Conservation (phyloP, 2,329 filamentous ascomycete species). For the Colletotrichum sojae region DNA sequence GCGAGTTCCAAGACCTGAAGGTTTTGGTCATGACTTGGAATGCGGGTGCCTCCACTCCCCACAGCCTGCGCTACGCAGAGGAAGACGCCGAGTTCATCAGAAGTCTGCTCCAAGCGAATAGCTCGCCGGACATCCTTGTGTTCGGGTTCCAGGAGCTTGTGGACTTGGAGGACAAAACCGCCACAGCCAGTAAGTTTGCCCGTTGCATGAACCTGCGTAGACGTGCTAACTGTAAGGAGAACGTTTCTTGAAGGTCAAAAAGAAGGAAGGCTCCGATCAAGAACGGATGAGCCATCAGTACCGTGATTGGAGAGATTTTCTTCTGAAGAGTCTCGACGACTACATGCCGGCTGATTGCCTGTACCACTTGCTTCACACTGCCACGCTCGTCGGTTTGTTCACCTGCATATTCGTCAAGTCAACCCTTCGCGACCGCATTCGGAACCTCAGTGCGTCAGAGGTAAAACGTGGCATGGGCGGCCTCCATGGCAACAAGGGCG, state of each 20-base stretch:
- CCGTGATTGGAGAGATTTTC: constrained; percentile 93
- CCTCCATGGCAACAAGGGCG: constrained; percentile 96
- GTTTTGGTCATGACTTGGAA: constrained; percentile 95
- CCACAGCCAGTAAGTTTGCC: constrained; percentile 82
- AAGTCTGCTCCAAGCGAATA: constrained; percentile 81
- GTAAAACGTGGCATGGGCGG: constrained; percentile 98
- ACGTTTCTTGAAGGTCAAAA: constrained; percentile 91
- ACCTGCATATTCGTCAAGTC: constrained; percentile 96
- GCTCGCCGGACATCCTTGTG: constrained; percentile 88
- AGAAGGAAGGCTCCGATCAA: constrained; percentile 83
- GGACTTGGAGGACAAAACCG: constrained; percentile 96
- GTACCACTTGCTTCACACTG: constrained; percentile 90
- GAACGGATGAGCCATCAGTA: constrained; percentile 98
- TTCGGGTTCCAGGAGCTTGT: constrained; percentile 99
- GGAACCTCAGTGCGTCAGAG: constrained; percentile 82
- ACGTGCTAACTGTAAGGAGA: constrained; percentile 62
- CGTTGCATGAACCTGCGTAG: background rate
- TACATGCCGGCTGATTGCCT: constrained; percentile 82
- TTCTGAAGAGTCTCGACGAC: constrained; percentile 86
- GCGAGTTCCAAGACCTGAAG: constrained; percentile 85
- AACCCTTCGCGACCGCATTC: constrained; percentile 81
- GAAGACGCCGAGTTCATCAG: constrained; percentile 84
- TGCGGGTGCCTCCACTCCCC: constrained; percentile 94
- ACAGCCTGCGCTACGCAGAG: constrained; percentile 79
- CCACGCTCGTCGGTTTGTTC: constrained; percentile 93